Percentiles rank a stretch among this genome's conserved stretches.
phyloP scores from a whole-genome alignment of 164 flowering plant species.

The Chloranthus sessilifolius region DNA sequence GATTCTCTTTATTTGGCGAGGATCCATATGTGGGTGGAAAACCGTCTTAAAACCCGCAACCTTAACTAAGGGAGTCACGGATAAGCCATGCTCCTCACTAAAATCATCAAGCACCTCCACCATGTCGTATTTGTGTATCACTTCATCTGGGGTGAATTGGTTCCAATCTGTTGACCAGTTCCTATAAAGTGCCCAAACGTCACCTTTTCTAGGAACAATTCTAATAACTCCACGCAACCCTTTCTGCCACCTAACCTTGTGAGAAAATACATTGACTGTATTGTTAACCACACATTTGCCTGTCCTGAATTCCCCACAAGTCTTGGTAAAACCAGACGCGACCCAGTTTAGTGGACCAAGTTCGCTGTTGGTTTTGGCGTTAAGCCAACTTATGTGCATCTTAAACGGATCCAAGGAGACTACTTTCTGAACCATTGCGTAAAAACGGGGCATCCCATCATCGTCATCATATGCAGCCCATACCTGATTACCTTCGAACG shows the following conservation, averaged over 20 bases:
- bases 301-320: slow-evolving; percentile 70
- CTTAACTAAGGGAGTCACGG: slow-evolving; percentile 54
- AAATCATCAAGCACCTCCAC: slow-evolving; percentile 70
- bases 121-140: slow-evolving; percentile 68
- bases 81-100: slow-evolving; percentile 44
- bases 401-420: slow-evolving; percentile 56
- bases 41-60: slow-evolving; percentile 73
- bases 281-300: slow-evolving; percentile 39
- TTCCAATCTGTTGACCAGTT: slow-evolving; percentile 78
- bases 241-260: slow-evolving; percentile 56
- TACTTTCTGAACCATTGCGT: slow-evolving; percentile 57
- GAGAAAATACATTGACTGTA: slow-evolving; percentile 62
- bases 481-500: slow-evolving; percentile 57
- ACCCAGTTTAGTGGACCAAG: slow-evolving; percentile 60
- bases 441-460: slow-evolving; percentile 82
- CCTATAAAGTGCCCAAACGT: slow-evolving; percentile 75
- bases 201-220: slow-evolving; percentile 58
- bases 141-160: slow-evolving; percentile 53
- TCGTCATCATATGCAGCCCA: slow-evolving; percentile 80
- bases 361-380: slow-evolving; percentile 51
- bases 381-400: slow-evolving; percentile 68
- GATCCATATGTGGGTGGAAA: slow-evolving; percentile 59
- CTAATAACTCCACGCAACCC: slow-evolving; percentile 42
- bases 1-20: slow-evolving; percentile 34
- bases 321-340: slow-evolving; percentile 60